Conservation (phyloP, 176 grass and related monocot genomes). For the Typha latifolia region DNA sequence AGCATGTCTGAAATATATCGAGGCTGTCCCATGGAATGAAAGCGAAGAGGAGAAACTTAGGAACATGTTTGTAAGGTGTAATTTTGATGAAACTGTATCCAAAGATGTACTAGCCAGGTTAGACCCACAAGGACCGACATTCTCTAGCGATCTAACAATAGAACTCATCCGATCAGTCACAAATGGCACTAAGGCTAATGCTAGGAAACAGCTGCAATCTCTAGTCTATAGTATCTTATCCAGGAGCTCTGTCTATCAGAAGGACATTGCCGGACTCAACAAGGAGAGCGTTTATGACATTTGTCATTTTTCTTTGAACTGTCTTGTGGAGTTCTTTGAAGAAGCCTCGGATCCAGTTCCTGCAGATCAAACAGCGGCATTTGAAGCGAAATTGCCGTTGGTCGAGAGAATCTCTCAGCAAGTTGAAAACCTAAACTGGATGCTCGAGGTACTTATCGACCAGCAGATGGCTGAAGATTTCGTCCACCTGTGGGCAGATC, state of each 20-base stretch:
- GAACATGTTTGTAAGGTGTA: conserved; percentile 42
- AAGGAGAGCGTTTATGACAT: conserved; percentile 53
- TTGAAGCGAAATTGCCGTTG: conserved; percentile 31
- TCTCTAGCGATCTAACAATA: conserved; percentile 43
- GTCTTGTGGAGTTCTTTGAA: conserved; percentile 59
- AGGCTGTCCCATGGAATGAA: conserved; percentile 81
- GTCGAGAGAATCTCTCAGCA: conserved; percentile 51
- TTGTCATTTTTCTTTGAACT: conserved; percentile 64
- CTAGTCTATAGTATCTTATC: conserved; percentile 62
- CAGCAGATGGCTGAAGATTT: conserved; percentile 79
- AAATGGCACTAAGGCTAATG: conserved; percentile 57
- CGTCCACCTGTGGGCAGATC: conserved; percentile 49
- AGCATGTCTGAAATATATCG: conserved; percentile 62
- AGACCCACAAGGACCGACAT: conserved; percentile 23
- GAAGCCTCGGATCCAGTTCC: conserved; percentile 36
- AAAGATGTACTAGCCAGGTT: conserved; percentile 47
- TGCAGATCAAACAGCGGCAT: not conserved
- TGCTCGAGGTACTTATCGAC: conserved; percentile 66
- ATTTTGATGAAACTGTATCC: conserved; percentile 35
- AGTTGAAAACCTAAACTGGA: conserved; percentile 74
- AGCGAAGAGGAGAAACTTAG: conserved; percentile 68
- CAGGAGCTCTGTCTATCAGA: conserved; percentile 47
- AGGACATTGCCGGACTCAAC: conserved; percentile 38
- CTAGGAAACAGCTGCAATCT: conserved; percentile 55
- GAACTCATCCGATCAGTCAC: conserved; percentile 63